Evolutionary conservation across 2,329 filamentous ascomycete genomes (phyloP).

Genomic region (Ilyonectria destructans): DNA sequence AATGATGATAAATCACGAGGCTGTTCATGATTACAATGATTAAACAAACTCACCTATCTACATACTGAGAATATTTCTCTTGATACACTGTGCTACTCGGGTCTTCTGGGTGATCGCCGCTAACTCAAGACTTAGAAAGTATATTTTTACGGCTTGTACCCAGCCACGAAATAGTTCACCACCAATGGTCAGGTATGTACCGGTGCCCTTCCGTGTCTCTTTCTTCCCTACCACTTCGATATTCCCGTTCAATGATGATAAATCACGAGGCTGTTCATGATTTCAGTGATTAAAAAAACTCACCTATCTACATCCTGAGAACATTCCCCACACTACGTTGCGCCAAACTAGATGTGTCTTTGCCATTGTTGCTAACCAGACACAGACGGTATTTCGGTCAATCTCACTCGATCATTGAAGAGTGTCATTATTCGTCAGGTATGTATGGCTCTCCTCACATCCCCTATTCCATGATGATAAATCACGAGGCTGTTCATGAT

Average conservation of each 20-base stretch:
- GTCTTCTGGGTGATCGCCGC: not conserved
- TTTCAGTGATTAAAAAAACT: constrained; percentile 57
- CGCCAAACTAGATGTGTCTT: not conserved
- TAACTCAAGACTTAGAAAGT: constrained; percentile 13
- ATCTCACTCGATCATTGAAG: not conserved
- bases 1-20: constrained; percentile 62
- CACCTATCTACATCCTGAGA: constrained; percentile 45
- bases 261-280: constrained; percentile 66
- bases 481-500: constrained; percentile 66
- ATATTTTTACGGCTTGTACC: not conserved
- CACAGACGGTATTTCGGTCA: not conserved
- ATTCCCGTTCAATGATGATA: constrained; percentile 58
- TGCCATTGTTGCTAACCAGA: not conserved
- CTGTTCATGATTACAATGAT: constrained; percentile 65
- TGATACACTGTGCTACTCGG: not conserved
- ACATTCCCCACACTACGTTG: too few species aligned
- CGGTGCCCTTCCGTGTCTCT: not conserved
- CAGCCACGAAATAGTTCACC: not conserved
- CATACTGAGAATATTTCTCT: constrained; percentile 34
- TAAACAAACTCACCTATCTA: constrained; percentile 54
- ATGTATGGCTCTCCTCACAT: not conserved
- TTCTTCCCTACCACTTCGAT: not conserved
- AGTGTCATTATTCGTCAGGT: not conserved
- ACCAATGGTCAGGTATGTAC: constrained; percentile 16
- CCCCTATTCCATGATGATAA: constrained; percentile 57